Conservation (phyloP, 768 basidiomycete genomes). For the Phylloporus sp. region DNA sequence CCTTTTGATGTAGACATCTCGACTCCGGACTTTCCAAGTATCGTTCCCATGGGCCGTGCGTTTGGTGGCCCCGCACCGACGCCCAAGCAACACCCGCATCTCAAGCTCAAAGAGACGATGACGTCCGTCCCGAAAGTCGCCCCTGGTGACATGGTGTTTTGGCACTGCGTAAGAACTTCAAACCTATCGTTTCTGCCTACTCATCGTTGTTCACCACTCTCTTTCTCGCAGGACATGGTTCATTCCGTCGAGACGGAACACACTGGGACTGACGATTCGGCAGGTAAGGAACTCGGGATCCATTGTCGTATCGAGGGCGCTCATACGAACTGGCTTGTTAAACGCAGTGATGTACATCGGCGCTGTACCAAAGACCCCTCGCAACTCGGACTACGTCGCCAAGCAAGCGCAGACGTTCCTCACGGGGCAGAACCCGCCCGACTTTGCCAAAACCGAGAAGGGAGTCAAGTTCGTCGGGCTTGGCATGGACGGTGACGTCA, state of each 20-base stretch:
- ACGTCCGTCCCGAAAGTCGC: slow-evolving; percentile 63
- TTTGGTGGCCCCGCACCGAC: slow-evolving; percentile 45
- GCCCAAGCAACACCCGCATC: slow-evolving; percentile 58
- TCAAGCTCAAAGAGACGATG: slow-evolving; percentile 61
- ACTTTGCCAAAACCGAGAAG: slow-evolving; percentile 52
- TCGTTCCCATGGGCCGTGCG: slow-evolving; percentile 23
- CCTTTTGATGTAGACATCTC: slow-evolving; percentile 37
- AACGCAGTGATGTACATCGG: slow-evolving; percentile 76
- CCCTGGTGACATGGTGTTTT: slow-evolving; percentile 76
- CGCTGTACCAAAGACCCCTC: slow-evolving; percentile 59
- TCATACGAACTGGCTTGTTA: background rate
- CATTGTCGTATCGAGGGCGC: background rate
- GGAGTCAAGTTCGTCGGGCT: slow-evolving; percentile 38
- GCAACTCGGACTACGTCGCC: slow-evolving; percentile 56
- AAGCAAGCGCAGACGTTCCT: slow-evolving; percentile 62
- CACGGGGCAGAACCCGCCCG: slow-evolving; percentile 58
- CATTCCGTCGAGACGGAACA: slow-evolving; percentile 49
- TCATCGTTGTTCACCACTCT: slow-evolving; percentile 5
- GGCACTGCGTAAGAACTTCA: slow-evolving; percentile 52
- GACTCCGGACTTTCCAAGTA: slow-evolving; percentile 50
- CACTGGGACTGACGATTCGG: slow-evolving; percentile 49
- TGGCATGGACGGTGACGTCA: slow-evolving; percentile 38
- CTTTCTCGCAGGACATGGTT: slow-evolving; percentile 36
- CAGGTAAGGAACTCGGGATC: slow-evolving; percentile 36
- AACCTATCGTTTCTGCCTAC: background rate